phyloP scores from a whole-genome alignment of 371 early-diverging fungal species.

The Ordospora colligata region DNA sequence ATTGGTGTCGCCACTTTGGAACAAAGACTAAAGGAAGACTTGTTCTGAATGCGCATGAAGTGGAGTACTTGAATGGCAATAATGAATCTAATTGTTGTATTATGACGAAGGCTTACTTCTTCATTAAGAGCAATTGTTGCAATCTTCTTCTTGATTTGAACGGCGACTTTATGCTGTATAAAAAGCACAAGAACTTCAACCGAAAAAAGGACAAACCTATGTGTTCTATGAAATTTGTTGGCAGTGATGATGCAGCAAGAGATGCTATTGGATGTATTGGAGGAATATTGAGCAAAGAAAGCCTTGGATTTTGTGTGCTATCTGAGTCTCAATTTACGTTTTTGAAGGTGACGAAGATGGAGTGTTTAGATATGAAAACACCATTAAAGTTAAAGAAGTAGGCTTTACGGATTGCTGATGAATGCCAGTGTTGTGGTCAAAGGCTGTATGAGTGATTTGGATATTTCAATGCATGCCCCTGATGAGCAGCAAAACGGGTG shows the following conservation, averaged over 20 bases:
- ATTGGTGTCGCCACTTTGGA: slow-evolving; percentile 7
- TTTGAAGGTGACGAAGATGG: not conserved
- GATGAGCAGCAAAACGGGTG: not conserved
- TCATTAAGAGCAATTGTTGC: not conserved
- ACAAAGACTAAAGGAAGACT: not conserved
- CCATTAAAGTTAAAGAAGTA: not conserved
- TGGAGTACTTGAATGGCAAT: not conserved
- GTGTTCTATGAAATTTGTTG: not conserved
- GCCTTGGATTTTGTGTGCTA: not conserved
- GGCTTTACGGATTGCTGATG: not conserved
- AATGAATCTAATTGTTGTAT: not conserved
- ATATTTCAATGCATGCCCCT: not conserved
- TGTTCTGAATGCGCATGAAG: not conserved
- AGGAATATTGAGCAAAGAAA: not conserved
- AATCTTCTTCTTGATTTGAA: not conserved
- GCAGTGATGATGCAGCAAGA: not conserved
- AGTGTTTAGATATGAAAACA: not conserved
- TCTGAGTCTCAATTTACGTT: not conserved
- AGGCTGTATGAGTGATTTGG: too few species aligned
- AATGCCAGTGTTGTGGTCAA: not conserved
- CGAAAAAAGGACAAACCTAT: not conserved
- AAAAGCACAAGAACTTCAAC: not conserved
- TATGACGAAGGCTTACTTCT: not conserved
- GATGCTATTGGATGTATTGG: not conserved
- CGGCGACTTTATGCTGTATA: not conserved